These are phyloP conservation scores for Chenopodium formosanum DNA, from an alignment of 148 eudicot species.

Conservation along the genomic window DNA sequence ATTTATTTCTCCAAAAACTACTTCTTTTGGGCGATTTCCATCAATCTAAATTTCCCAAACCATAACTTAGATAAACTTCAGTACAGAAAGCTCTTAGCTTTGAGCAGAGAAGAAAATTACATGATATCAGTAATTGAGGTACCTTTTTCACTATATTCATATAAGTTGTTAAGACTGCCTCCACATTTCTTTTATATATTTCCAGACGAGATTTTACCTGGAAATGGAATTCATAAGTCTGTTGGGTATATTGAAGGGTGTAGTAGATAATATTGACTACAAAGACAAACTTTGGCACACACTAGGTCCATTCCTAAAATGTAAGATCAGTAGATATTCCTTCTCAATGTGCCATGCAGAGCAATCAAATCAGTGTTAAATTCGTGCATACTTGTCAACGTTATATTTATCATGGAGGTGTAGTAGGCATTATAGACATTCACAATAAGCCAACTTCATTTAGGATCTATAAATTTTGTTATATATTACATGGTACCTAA, in stretches of 20 bases:
- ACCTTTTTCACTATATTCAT: conserved; percentile 66
- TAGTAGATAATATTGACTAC: not conserved
- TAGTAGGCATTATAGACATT: too few relatives aligned
- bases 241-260: not conserved
- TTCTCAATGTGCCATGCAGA: not conserved
- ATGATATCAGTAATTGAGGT: conserved; percentile 15
- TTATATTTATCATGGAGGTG: too few relatives aligned
- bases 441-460: not conserved
- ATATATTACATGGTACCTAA: not conserved
- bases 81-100: not conserved
- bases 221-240: conserved; percentile 4
- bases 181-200: conserved; percentile 77
- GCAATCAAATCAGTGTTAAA: too few relatives aligned
- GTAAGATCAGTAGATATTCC: not conserved
- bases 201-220: conserved; percentile 87
- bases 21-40: conserved; percentile 83
- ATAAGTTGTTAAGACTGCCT: conserved; percentile 63
- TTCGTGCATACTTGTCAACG: too few relatives aligned
- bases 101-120: not conserved
- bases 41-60: conserved; percentile 50
- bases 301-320: not conserved
- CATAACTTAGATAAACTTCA: conserved; percentile 26
- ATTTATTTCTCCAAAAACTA: conserved; percentile 60
- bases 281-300: not conserved
- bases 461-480: not conserved